Evolutionary conservation across 305 asterid genomes (phyloP), one percentile per base, ranked within the genome.

Genomic region (Petunia hybrid): DNA sequence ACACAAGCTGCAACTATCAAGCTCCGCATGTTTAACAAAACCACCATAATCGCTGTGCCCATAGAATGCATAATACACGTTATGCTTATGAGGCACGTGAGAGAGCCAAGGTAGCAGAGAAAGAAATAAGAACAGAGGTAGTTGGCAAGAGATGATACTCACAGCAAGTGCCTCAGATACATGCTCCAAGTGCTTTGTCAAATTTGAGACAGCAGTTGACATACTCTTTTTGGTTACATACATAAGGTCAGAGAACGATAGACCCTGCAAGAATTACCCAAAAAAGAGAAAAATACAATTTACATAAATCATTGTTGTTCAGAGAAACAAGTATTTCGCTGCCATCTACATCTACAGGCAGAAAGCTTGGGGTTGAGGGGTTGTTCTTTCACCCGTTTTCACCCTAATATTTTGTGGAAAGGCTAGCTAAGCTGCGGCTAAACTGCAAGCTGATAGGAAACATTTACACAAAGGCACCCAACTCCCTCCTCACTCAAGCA

Each of bases 141-240:
- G 36, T 40, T 53, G 2, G 35, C 53, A 66, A 40, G 74, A 41
- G 74, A 66, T 66, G 65, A 61, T 68, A 87, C 97, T 91, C 84
- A 93, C 98, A 56, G 97, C 93, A 84, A 95, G 91, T 77, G 96
- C 95, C 41, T 92, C 97, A 0, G 93, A 86, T 57, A 95, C 98
- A 83, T 88, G 88, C 80, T 87, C 93, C 89, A 95, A 87, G 87
- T 95, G 94, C 79, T 89, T 89, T 57, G 96, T 92, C 91, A 95
- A 84, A 89, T 91, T 95, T 67, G 92, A 59, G 78, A 93, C 98
- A 69, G 98, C 97, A 87, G 80, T 86, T 75, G 94, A 88, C 97
- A 95, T 92, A 86, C 81, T 89, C 13, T 83, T 84, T 86, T 91
- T 95, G 59, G 98, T 92, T 55, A 95, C 98, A 83, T 93, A 95